These are phyloP conservation scores for Hymenoscyphus repandus DNA, from an alignment of 2,329 filamentous ascomycete genomes.

Conservation along the genomic window DNA sequence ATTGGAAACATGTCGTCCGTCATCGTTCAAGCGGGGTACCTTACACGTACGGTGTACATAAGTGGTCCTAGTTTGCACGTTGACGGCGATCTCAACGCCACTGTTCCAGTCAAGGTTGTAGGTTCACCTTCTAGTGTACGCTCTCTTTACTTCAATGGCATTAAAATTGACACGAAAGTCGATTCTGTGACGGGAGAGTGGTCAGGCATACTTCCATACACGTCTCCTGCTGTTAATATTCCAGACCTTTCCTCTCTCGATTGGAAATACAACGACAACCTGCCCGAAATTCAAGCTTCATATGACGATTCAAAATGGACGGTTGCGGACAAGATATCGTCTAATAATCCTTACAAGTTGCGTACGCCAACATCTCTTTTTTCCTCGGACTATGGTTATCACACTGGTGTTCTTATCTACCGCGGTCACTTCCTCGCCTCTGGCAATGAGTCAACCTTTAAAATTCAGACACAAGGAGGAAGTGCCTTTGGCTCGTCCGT, in stretches of 20 bases:
- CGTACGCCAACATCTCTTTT: constrained; percentile 64
- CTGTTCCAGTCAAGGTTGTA: constrained; percentile 62
- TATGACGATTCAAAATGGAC: constrained; percentile 70
- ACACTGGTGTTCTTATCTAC: constrained; percentile 64
- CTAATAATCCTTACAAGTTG: constrained; percentile 53
- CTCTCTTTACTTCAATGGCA: constrained; percentile 58
- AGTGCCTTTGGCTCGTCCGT: constrained; percentile 60
- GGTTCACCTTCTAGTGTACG: constrained; percentile 49
- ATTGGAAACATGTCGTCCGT: constrained; percentile 39
- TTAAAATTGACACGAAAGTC: constrained; percentile 34
- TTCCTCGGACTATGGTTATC: constrained; percentile 67
- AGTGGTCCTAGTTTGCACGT: constrained; percentile 53
- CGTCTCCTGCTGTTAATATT: constrained; percentile 44
- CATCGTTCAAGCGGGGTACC: constrained; percentile 59
- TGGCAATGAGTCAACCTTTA: constrained; percentile 53
- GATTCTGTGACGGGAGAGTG: constrained; percentile 44
- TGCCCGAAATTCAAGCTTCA: constrained; percentile 59
- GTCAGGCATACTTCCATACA: constrained; percentile 45
- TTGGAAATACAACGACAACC: constrained; percentile 66
- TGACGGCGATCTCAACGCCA: constrained; percentile 67
- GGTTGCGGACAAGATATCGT: constrained; percentile 49
- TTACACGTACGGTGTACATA: constrained; percentile 55
- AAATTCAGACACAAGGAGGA: constrained; percentile 59
- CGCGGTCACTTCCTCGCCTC: constrained; percentile 63
- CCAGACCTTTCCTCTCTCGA: constrained; percentile 52